Base-by-base conservation (phyloP, 768 basidiomycete genomes). In the Calocybe indica region DNA sequence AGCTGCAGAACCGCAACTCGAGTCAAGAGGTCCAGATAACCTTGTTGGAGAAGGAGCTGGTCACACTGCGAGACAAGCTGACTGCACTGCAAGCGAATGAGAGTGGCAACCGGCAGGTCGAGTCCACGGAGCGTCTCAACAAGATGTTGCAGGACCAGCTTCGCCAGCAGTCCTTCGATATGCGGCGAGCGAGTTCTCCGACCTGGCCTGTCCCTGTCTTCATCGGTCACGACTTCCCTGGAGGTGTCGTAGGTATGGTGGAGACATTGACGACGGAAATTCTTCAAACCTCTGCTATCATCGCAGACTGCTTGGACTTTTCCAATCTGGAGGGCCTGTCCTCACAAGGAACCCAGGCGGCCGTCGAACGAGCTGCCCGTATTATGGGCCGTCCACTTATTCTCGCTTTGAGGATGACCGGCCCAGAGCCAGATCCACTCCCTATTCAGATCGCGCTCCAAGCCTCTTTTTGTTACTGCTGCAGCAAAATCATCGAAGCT, bases 401-500 rank as follows among this genome's bases (percentile, higher is more conserved):
- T 46, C 50, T 54, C 33, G 56, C 59, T 15, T 46, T 73, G 51
- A 7, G 48, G 55, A 33, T 55, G 6, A 36, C 55, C 38, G 48
- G 51, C 31, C 55, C 58, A 34, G 60, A 64, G 5, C 58, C 54
- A 53, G 64, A 67, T 33, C 62, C 67, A 12, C 59, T 67, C 48
- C 58, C 65, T 40, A 56, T 70, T 6, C 71, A 70, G 48, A 60
- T 67, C 10, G 70, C 67, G 10, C 55, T 73, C 54, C 71, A 73
- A 58, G 68, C 65, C 14, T 68, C 67, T 54, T 59, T 73, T 55
- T 61, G 62, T 51, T 61, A 60, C 41, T 71, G 65, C 48, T 68
- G 65, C 47, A 58, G 56, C 50, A 68, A 61, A 52, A 68, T 72
- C 56, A 67, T 68, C 56, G 61, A 61, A 52, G 66, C 72, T 31